Conservation (phyloP, 768 basidiomycete genomes). For the Royoungia palumana region DNA sequence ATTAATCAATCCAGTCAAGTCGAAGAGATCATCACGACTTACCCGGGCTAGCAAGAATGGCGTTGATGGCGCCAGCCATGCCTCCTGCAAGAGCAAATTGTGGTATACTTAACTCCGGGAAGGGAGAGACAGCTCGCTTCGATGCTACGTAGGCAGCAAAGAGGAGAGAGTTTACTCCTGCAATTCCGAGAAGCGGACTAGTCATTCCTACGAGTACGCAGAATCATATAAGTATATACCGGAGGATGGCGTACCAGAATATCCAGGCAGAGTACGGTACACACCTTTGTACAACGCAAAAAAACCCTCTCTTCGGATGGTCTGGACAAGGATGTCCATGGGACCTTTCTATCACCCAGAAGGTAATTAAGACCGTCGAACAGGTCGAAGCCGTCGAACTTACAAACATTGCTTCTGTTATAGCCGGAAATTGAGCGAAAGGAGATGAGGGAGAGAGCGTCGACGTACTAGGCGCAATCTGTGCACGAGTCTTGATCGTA, state of each 20-base stretch:
- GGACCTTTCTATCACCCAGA: conserved; percentile 70
- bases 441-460: conserved; percentile 2
- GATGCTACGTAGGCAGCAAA: conserved; percentile 90
- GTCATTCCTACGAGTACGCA: conserved; percentile 65
- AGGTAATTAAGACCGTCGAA: not conserved
- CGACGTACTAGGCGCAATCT: conserved; percentile 75
- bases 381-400: conserved; percentile 38
- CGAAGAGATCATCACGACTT: conserved; percentile 5
- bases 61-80: conserved; percentile 90
- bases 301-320: conserved; percentile 82
- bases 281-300: conserved; percentile 93
- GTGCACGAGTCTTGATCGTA: conserved; percentile 85
- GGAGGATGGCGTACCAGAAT: not conserved
- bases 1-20: not conserved
- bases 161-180: conserved; percentile 92
- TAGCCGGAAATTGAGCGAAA: not conserved
- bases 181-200: conserved; percentile 87
- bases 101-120: conserved; percentile 72
- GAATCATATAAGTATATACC: not conserved
- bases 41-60: conserved; percentile 90
- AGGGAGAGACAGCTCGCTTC: conserved; percentile 82
- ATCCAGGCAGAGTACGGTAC: conserved; percentile 10
- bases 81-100: conserved; percentile 84
- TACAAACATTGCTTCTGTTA: conserved; percentile 85
- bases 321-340: conserved; percentile 84